A percentile compares a stretch with the other conserved stretches of the same genome.
phyloP scores from a whole-genome alignment of 2,329 filamentous ascomycete species.

The Penicillium sp. region DNA sequence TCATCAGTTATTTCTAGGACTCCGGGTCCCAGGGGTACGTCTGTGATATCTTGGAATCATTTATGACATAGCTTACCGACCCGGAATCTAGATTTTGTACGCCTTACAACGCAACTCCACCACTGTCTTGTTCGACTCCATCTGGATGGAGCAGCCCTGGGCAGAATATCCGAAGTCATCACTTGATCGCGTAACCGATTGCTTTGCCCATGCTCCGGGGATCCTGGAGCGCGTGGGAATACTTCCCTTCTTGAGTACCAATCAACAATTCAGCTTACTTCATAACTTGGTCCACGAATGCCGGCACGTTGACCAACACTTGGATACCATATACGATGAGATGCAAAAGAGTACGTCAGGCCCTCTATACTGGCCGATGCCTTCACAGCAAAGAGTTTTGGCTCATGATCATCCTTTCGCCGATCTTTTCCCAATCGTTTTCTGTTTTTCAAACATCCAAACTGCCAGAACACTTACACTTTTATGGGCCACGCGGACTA shows the following conservation, averaged over 20 bases:
- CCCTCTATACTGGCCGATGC: not conserved
- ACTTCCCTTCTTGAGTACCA: not conserved
- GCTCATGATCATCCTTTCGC: not conserved
- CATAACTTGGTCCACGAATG: not conserved
- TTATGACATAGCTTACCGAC: not conserved
- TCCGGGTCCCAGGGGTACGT: constrained; percentile 18
- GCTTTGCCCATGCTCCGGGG: constrained; percentile 26
- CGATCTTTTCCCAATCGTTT: not conserved
- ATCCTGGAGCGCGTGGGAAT: constrained; percentile 17
- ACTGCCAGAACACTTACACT: constrained; percentile 28
- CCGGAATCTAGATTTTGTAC: not conserved
- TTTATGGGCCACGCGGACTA: constrained; percentile 33
- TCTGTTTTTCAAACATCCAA: not conserved
- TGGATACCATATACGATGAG: not conserved
- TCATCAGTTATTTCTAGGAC: constrained; percentile 35
- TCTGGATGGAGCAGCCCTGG: constrained; percentile 36
- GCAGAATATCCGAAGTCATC: constrained; percentile 24
- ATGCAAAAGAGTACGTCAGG: not conserved
- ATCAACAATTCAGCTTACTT: not conserved
- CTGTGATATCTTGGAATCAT: not conserved
- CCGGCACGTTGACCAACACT: not conserved
- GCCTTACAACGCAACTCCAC: not conserved
- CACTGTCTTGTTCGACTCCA: constrained; percentile 7
- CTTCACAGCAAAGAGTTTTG: not conserved
- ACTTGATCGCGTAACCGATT: constrained; percentile 32